These are phyloP conservation scores for Kalmusia sp. DNA, from an alignment of 2,329 filamentous ascomycete genomes.

Conservation along the genomic window DNA sequence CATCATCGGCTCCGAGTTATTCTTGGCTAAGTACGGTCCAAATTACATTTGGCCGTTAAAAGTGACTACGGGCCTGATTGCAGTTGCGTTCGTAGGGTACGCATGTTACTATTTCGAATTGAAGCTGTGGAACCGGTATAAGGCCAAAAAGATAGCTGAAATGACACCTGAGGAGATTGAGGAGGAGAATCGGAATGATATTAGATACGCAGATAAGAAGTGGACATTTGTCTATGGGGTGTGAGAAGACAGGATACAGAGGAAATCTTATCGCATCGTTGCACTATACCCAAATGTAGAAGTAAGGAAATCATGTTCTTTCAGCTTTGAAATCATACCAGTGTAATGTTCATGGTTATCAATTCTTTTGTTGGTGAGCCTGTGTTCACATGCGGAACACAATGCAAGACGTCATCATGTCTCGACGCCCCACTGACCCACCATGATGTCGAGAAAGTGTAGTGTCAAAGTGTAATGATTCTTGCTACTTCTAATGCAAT, in stretches of 20 bases:
- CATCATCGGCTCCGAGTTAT: conserved; percentile 28
- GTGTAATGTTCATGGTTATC: too few relatives aligned
- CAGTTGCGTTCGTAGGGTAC: conserved; percentile 25
- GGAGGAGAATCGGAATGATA: conserved; percentile 22
- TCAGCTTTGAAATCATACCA: too few relatives aligned
- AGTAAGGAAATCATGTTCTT: too few relatives aligned
- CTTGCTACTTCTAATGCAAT: too few relatives aligned
- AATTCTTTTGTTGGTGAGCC: too few relatives aligned
- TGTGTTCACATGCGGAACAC: neutral
- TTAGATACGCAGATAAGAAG: conserved; percentile 30
- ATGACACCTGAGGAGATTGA: conserved; percentile 22
- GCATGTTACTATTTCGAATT: conserved; percentile 26
- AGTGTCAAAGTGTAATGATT: too few relatives aligned
- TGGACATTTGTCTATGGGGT: conserved; percentile 35
- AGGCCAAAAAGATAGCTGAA: conserved; percentile 14
- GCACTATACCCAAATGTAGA: too few relatives aligned
- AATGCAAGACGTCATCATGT: neutral
- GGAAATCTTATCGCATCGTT: too few relatives aligned
- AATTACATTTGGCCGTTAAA: conserved; percentile 27
- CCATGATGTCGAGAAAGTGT: too few relatives aligned
- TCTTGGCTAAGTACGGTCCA: conserved; percentile 24
- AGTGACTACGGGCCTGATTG: conserved; percentile 30
- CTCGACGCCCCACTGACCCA: too few relatives aligned
- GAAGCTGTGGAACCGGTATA: conserved; percentile 21
- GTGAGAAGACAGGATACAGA: conserved; percentile 17